Evolutionary conservation across 495 filamentous ascomycete genomes (phyloP).

Genomic region (Massariosphaeria phaeospora): DNA sequence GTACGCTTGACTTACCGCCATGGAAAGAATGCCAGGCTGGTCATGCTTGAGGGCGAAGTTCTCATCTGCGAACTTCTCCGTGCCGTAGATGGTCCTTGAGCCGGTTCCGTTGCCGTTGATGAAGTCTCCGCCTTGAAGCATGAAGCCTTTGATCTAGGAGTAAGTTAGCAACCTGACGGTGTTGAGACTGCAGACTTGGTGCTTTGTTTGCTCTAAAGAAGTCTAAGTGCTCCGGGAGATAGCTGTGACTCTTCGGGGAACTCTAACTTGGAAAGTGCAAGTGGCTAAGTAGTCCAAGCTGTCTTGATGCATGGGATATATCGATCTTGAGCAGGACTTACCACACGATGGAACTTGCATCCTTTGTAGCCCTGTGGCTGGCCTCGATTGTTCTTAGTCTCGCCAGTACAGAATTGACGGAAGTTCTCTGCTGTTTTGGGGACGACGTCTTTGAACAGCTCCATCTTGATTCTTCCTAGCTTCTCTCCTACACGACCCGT

Average conservation of each 20-base stretch:
- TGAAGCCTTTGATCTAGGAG: conserved; percentile 84
- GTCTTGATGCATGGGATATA: too few species aligned
- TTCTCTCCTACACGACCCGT: conserved; percentile 61
- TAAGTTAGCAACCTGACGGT: not conserved
- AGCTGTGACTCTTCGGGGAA: too few species aligned
- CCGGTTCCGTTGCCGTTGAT: conserved; percentile 90
- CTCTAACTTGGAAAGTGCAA: too few species aligned
- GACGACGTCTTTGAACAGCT: conserved; percentile 79
- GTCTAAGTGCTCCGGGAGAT: too few species aligned
- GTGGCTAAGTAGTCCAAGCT: too few species aligned
- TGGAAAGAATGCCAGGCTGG: conserved; percentile 72
- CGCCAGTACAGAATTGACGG: conserved; percentile 93
- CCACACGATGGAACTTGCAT: conserved; percentile 89
- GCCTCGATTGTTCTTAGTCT: conserved; percentile 75
- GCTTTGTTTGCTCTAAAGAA: too few species aligned
- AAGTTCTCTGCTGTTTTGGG: conserved; percentile 96
- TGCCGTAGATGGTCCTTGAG: conserved; percentile 41
- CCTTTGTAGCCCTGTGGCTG: conserved; percentile 78
- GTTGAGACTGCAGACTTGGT: not conserved
- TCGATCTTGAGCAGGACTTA: conserved; percentile 45
- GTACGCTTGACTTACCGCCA: conserved; percentile 68
- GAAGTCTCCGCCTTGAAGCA: conserved; percentile 97
- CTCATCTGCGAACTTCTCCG: conserved; percentile 69
- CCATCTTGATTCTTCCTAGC: conserved; percentile 87
- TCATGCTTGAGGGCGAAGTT: conserved; percentile 80